Evolutionary conservation across 371 early-diverging fungal genomes (phyloP).

Genomic region (Apophysomyces trapeziformis): DNA sequence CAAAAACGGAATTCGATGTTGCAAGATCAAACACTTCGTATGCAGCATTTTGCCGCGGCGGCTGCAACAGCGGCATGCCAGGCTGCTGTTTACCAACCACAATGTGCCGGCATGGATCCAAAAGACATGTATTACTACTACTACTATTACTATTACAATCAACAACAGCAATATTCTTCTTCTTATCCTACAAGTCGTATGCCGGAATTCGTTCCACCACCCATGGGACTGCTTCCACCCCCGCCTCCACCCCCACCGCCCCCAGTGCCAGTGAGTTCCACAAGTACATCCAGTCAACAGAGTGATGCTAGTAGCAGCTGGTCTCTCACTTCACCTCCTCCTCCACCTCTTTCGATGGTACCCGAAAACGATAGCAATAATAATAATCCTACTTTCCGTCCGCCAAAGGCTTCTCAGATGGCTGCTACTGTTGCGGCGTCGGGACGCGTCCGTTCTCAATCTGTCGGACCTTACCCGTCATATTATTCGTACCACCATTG

Average conservation of each 20-base stretch:
- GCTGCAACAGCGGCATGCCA: conserved; percentile 1
- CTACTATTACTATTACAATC: conserved; percentile 8
- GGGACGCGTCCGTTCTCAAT: conserved; percentile 4
- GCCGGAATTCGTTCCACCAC: conserved; percentile 8
- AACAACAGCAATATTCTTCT: conserved; percentile 6
- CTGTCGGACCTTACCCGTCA: conserved; percentile 11
- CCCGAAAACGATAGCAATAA: no score
- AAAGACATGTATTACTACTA: conserved; percentile 9
- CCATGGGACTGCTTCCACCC: conserved; percentile 11
- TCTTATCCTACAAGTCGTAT: background rate
- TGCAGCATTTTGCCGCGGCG: conserved; percentile 2
- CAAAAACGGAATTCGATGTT: conserved; percentile 5
- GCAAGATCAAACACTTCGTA: conserved; percentile 6
- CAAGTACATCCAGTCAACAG: conserved; percentile 9
- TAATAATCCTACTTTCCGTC: background rate
- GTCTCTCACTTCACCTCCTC: conserved; percentile 4
- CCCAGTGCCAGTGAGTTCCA: conserved; percentile 9
- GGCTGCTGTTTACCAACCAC: conserved; percentile 4
- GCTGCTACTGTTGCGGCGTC: background rate
- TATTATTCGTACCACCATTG: conserved; percentile 9
- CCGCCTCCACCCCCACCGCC: conserved; percentile 5
- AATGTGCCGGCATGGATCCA: conserved; percentile 8
- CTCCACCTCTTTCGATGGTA: background rate
- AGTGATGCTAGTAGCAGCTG: conserved; percentile 3
- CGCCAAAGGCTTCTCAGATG: background rate